Evolutionary conservation across 1,284 basidiomycete genomes (phyloP).

Genomic region (Malassezia japonica): DNA sequence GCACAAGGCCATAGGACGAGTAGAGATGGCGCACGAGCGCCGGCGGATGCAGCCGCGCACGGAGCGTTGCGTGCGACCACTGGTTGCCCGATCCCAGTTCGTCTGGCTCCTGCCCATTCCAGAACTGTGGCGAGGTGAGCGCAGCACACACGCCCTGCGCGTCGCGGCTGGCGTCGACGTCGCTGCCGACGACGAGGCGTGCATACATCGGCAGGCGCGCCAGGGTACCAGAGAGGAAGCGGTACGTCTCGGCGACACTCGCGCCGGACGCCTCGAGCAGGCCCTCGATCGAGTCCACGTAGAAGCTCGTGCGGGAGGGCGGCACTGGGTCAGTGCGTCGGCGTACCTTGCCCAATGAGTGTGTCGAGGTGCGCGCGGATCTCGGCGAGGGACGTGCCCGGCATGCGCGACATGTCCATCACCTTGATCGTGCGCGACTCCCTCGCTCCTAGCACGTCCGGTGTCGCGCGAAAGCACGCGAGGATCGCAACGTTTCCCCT

Average conservation of each 20-base stretch:
- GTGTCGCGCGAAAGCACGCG: conserved; percentile 13
- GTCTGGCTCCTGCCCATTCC: conserved; percentile 8
- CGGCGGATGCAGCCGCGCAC: conserved; percentile 19
- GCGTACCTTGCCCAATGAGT: background rate
- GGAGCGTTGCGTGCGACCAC: conserved; percentile 7
- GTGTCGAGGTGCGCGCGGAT: background rate
- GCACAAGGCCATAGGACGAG: conserved; percentile 28
- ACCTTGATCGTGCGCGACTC: too few species aligned
- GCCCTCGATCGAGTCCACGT: conserved; percentile 32
- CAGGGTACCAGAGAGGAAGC: conserved; percentile 16
- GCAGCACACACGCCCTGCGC: conserved; percentile 16
- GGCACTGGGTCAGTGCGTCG: too few species aligned
- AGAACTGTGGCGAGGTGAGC: conserved; percentile 25
- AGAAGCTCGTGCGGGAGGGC: background rate
- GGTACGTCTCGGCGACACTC: conserved; percentile 10
- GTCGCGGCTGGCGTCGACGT: conserved; percentile 15
- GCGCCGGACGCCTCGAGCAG: conserved; percentile 6
- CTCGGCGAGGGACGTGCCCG: too few species aligned
- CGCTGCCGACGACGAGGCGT: conserved; percentile 23
- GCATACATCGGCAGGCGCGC: conserved; percentile 13
- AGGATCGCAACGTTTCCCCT: conserved; percentile 16
- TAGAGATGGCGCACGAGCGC: conserved; percentile 23
- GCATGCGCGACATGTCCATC: too few species aligned
- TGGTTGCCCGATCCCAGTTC: background rate
- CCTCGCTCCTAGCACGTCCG: background rate